Evolutionary conservation across 2,329 filamentous ascomycete genomes (phyloP).

Genomic region (Phialemonium atrogriseum): DNA sequence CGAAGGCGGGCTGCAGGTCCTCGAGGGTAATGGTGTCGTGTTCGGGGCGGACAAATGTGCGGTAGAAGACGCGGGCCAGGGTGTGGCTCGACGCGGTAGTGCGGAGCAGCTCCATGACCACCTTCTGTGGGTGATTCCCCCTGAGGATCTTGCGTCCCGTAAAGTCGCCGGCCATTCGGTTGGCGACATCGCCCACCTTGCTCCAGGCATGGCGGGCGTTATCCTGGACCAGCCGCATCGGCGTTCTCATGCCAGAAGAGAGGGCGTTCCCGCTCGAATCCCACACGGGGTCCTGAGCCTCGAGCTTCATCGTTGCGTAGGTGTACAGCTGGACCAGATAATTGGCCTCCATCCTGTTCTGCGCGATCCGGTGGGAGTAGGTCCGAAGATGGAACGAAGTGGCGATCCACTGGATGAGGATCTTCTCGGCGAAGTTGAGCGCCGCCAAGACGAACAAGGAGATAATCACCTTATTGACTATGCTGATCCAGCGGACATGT

Average conservation of each 20-base stretch:
- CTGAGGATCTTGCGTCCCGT: constrained; percentile 62
- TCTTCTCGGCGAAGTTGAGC: constrained; percentile 84
- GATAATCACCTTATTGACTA: constrained; percentile 79
- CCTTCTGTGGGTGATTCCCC: constrained; percentile 74
- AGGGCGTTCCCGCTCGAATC: constrained; percentile 24
- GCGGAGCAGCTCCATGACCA: constrained; percentile 69
- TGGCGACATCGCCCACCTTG: constrained; percentile 79
- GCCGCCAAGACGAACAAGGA: constrained; percentile 71
- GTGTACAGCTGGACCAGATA: constrained; percentile 50
- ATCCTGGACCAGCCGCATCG: constrained; percentile 62
- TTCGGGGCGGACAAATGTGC: constrained; percentile 69
- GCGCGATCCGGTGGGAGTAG: constrained; percentile 74
- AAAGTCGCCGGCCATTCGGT: constrained; percentile 82
- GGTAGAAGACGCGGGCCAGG: constrained; percentile 78
- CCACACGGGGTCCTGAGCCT: constrained; percentile 42
- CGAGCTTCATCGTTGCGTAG: constrained; percentile 68
- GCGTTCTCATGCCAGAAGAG: constrained; percentile 59
- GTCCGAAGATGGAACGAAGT: constrained; percentile 88
- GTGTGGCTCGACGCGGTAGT: constrained; percentile 70
- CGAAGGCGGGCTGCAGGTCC: constrained; percentile 72
- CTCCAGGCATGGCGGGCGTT: constrained; percentile 68
- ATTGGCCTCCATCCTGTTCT: constrained; percentile 77
- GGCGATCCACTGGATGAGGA: constrained; percentile 89
- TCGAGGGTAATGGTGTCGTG: constrained; percentile 70
- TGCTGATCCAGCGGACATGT: constrained; percentile 60